Percentiles rank a stretch among this genome's conserved stretches.
Evolutionary conservation across 2,329 filamentous ascomycete species (phyloP).

Genomic region (Cladophialophora carrionii): DNA sequence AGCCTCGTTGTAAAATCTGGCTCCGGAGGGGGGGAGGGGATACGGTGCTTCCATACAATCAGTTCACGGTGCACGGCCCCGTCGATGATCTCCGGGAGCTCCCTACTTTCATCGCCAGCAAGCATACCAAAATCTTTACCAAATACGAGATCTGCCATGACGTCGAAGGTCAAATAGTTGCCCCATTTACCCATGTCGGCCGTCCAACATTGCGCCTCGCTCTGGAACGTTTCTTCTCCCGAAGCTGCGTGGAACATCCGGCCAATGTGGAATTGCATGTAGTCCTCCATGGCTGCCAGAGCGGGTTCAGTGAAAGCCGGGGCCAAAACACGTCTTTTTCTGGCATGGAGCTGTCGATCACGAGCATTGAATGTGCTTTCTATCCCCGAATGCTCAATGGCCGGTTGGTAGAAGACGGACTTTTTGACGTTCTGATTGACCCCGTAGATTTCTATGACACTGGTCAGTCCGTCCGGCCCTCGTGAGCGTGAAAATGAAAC

Average conservation of each 20-base stretch:
- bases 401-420: conserved; percentile 36
- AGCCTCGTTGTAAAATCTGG: neutral
- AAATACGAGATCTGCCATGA: conserved; percentile 49
- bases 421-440: conserved; percentile 40
- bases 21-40: neutral
- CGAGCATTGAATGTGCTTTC: conserved; percentile 37
- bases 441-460: conserved; percentile 21
- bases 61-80: conserved; percentile 12
- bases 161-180: conserved; percentile 47
- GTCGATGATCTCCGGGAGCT: conserved; percentile 23
- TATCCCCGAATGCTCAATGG: conserved; percentile 26
- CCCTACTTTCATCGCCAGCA: conserved; percentile 42
- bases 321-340: conserved; percentile 39
- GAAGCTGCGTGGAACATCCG: conserved; percentile 24
- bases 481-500: neutral
- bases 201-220: conserved; percentile 31
- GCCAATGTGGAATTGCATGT: conserved; percentile 8
- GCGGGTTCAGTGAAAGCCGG: conserved; percentile 44
- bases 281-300: conserved; percentile 32
- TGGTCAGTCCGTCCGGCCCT: conserved; percentile 3
- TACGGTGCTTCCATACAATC: conserved; percentile 6
- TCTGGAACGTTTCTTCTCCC: conserved; percentile 21
- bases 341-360: conserved; percentile 35
- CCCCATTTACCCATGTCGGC: conserved; percentile 42
- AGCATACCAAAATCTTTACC: conserved; percentile 49